Percentiles rank a stretch among this genome's conserved stretches.
Evolutionary conservation across 2,329 filamentous ascomycete species (phyloP).

Genomic region (Curvularia verruculosa): DNA sequence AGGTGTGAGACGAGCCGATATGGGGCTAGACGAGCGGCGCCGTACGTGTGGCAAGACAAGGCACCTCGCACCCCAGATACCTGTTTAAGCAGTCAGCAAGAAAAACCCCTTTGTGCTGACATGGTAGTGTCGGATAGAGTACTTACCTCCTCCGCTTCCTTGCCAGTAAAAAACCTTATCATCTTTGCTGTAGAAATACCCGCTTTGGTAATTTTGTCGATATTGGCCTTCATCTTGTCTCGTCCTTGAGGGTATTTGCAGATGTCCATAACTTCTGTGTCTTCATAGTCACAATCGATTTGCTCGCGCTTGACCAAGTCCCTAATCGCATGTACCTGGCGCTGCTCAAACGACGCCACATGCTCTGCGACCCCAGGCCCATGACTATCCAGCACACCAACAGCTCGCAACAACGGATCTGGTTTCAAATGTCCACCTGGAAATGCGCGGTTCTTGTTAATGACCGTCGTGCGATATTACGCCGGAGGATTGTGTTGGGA

Average conservation of each 20-base stretch:
- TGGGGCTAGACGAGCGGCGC: constrained; percentile 17
- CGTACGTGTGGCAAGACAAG: constrained; percentile 18
- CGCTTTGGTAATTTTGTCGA: constrained; percentile 9
- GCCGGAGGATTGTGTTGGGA: neutral
- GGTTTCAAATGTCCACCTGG: constrained; percentile 31
- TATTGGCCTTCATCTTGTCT: constrained; percentile 13
- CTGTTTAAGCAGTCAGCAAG: neutral
- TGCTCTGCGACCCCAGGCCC: constrained; percentile 18
- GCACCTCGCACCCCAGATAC: constrained; percentile 19
- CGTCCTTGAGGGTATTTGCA: constrained; percentile 11
- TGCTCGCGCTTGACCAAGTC: constrained; percentile 15
- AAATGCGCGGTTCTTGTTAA: neutral
- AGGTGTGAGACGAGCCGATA: constrained; percentile 17
- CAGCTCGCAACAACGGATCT: constrained; percentile 44
- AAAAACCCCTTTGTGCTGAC: neutral
- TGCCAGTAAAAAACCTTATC: constrained; percentile 8
- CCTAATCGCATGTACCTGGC: constrained; percentile 15
- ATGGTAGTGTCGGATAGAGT: too few relatives aligned
- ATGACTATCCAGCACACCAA: constrained; percentile 15
- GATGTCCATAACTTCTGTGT: constrained; percentile 18
- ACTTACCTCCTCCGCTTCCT: constrained; percentile 19
- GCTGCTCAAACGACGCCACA: constrained; percentile 20
- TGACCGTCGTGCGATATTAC: neutral
- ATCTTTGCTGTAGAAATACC: constrained; percentile 14
- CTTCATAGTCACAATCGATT: constrained; percentile 21